These are phyloP conservation scores for Dendrobium catenatum DNA, from an alignment of 106 monocot species.

Conservation along the genomic window DNA sequence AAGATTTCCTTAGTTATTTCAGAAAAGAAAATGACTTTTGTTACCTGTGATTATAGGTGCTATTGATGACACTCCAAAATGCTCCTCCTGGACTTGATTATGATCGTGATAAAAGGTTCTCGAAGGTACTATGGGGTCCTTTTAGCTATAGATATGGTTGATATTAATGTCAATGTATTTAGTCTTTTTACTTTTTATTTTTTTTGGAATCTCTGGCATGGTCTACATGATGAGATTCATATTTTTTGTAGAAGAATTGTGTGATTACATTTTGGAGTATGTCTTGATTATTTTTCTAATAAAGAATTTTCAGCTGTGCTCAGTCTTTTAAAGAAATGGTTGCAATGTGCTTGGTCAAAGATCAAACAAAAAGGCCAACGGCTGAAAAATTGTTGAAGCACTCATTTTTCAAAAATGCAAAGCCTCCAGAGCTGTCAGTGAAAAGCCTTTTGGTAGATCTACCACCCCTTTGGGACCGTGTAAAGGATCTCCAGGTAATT, in stretches of 20 bases:
- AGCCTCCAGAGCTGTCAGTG: slow-evolving; percentile 67
- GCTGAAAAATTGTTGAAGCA: slow-evolving; percentile 87
- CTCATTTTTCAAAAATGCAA: slow-evolving; percentile 77
- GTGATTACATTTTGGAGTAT: background rate
- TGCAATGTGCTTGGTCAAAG: slow-evolving; percentile 99
- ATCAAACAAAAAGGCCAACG: slow-evolving; percentile 95
- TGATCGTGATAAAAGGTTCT: slow-evolving; percentile 52
- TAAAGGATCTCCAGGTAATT: slow-evolving; percentile 82
- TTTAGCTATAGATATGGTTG: slow-evolving; percentile 6
- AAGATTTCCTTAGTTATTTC: background rate
- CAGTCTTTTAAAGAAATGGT: slow-evolving; percentile 99
- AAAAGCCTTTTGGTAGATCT: slow-evolving; percentile 59
- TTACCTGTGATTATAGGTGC: slow-evolving; percentile 20
- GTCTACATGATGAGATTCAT: background rate
- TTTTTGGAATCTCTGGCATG: background rate
- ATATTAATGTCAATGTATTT: background rate
- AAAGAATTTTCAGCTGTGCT: slow-evolving; percentile 58
- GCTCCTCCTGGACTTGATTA: slow-evolving; percentile 64
- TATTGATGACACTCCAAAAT: slow-evolving; percentile 61
- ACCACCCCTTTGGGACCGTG: slow-evolving; percentile 93
- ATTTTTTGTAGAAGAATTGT: background rate
- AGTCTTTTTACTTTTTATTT: background rate
- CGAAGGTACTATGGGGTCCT: slow-evolving; percentile 36
- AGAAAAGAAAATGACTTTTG: background rate
- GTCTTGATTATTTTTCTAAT: slow-evolving; percentile 44